phyloP scores from a whole-genome alignment of 2,329 filamentous ascomycete species.

The Penicillium sp. region DNA sequence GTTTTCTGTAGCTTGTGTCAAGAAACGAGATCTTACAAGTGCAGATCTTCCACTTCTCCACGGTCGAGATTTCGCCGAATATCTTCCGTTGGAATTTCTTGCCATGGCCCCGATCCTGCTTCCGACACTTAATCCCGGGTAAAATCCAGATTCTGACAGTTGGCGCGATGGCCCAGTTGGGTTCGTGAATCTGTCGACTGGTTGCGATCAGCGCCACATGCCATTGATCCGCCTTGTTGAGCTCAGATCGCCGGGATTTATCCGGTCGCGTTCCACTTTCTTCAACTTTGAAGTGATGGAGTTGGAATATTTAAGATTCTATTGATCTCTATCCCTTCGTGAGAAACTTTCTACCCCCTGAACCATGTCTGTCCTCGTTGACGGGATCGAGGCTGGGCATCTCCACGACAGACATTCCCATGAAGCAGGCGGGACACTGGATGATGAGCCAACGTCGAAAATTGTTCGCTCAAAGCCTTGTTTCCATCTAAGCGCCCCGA shows the following conservation, averaged over 20 bases:
- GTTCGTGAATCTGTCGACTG: not conserved
- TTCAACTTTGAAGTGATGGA: not conserved
- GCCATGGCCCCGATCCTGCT: conserved; percentile 8
- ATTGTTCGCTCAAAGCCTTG: conserved; percentile 17
- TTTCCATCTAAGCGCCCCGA: conserved; percentile 39
- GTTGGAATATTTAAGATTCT: not conserved
- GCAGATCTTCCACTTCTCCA: not conserved
- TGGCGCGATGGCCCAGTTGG: not conserved
- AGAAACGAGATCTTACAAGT: not conserved
- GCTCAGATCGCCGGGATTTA: not conserved
- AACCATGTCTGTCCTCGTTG: conserved; percentile 11
- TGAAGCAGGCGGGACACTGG: not conserved
- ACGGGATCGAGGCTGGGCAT: not conserved
- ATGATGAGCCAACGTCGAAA: not conserved
- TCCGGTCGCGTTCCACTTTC: not conserved
- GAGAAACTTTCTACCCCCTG: not conserved
- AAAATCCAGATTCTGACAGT: not conserved
- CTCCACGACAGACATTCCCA: not conserved
- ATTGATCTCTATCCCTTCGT: not conserved
- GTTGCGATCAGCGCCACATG: too few species aligned
- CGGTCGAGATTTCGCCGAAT: conserved; percentile 21
- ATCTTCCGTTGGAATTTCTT: conserved; percentile 12
- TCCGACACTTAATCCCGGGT: conserved; percentile 17
- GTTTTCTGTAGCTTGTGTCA: not conserved
- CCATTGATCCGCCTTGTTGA: too few species aligned